These are phyloP conservation scores for Neoarthrinium moseri DNA, from an alignment of 2,329 filamentous ascomycete species.

Conservation along the genomic window DNA sequence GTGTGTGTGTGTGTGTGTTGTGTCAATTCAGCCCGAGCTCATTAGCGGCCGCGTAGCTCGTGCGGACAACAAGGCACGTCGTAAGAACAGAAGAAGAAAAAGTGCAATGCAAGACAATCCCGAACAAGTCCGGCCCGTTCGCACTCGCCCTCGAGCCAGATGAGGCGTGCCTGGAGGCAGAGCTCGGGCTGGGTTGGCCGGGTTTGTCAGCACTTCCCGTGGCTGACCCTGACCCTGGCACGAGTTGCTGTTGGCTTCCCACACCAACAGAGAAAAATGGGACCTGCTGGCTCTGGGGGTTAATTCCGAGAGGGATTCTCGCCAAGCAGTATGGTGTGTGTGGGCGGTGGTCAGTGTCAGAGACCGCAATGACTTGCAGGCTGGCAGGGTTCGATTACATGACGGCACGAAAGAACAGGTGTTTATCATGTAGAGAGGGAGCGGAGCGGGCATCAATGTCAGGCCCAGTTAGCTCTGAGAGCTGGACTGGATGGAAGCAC, in stretches of 20 bases:
- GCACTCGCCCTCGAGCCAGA: not conserved
- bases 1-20: not conserved
- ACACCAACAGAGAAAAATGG: too few relatives aligned
- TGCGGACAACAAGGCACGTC: too few relatives aligned
- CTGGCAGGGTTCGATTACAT: too few relatives aligned
- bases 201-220: slow-evolving; percentile 2
- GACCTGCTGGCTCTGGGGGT: not conserved
- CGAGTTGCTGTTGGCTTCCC: not conserved
- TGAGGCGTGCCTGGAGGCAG: too few relatives aligned
- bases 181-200: not conserved
- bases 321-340: too few relatives aligned
- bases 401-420: too few relatives aligned
- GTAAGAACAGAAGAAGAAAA: not conserved
- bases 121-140: not conserved
- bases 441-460: too few relatives aligned
- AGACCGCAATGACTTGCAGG: too few relatives aligned
- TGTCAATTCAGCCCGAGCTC: not conserved
- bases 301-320: not conserved
- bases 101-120: not conserved
- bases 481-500: too few relatives aligned
- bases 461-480: too few relatives aligned
- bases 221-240: not conserved
- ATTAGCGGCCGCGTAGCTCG: not conserved
- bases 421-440: too few relatives aligned
- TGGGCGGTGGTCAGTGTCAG: too few relatives aligned